Evolutionary conservation across 2,329 filamentous ascomycete species (phyloP).

Genomic region (Neofusicoccum ribis): DNA sequence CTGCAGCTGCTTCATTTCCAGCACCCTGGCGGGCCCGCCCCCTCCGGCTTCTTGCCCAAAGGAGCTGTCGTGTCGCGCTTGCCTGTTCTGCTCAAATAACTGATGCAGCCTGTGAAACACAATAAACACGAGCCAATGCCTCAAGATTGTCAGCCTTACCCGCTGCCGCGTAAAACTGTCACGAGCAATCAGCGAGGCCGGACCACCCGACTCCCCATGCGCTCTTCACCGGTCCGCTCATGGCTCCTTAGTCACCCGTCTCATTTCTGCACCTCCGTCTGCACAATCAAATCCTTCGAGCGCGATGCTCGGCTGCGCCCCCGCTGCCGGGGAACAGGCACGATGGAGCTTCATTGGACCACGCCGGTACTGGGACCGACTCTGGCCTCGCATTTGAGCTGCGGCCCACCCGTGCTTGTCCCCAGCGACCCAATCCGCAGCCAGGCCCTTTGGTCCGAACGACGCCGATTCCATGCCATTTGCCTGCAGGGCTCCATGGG

Average conservation of each 20-base stretch:
- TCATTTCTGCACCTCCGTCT: neutral
- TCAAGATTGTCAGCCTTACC: conserved; percentile 15
- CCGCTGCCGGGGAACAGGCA: neutral
- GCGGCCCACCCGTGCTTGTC: neutral
- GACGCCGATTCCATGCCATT: neutral
- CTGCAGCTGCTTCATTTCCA: conserved; percentile 9
- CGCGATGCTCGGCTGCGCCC: neutral
- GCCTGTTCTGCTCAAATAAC: neutral
- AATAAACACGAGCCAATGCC: neutral
- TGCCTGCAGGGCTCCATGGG: neutral
- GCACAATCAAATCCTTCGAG: conserved; percentile 3
- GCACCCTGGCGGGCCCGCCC: neutral
- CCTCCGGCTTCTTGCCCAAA: neutral
- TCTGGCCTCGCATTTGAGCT: conserved; percentile 5
- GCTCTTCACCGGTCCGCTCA: conserved; percentile 6
- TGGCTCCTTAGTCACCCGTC: conserved; percentile 7
- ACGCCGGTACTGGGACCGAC: neutral
- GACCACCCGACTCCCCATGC: neutral
- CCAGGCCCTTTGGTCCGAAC: neutral
- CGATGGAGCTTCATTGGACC: neutral
- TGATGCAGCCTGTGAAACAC: conserved; percentile 4
- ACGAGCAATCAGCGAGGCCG: neutral
- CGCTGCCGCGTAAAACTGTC: conserved; percentile 5
- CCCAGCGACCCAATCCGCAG: neutral
- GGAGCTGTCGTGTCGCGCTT: neutral